Percentiles rank a stretch among this genome's conserved stretches.
These are phyloP conservation scores for Fusarium musae DNA, from an alignment of 2,329 filamentous ascomycete genomes.

Conservation along the genomic window DNA sequence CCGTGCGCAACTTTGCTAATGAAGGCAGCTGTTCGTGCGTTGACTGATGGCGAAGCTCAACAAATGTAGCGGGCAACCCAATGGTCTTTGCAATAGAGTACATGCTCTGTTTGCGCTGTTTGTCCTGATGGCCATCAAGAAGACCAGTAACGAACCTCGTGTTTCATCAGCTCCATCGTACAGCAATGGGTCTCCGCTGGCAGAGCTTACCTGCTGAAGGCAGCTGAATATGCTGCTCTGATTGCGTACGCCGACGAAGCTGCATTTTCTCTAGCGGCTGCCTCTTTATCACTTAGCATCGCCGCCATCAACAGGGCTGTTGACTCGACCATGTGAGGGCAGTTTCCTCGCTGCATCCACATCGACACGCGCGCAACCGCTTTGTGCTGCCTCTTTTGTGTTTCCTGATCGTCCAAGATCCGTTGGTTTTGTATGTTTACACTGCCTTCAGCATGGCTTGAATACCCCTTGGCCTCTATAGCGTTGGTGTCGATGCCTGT, in stretches of 20 bases:
- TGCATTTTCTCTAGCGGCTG: constrained; percentile 44
- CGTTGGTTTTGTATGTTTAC: not conserved
- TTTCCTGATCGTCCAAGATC: constrained; percentile 17
- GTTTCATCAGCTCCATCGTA: not conserved
- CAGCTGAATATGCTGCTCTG: constrained; percentile 76
- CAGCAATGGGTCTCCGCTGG: not conserved
- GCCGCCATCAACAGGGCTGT: constrained; percentile 79
- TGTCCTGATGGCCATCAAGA: constrained; percentile 77
- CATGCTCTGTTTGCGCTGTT: constrained; percentile 76
- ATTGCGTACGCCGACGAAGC: constrained; percentile 68
- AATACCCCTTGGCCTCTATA: not conserved
- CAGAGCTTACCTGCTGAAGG: constrained; percentile 74
- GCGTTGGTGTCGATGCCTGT: constrained; percentile 20
- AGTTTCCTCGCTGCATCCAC: constrained; percentile 78
- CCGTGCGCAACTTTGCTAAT: constrained; percentile 76
- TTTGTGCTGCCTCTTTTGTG: constrained; percentile 51
- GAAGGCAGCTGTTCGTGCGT: constrained; percentile 90
- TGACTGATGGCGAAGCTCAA: constrained; percentile 88
- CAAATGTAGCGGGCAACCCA: constrained; percentile 79
- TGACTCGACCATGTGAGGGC: constrained; percentile 83
- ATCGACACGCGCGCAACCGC: constrained; percentile 70
- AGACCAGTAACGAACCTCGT: constrained; percentile 82
- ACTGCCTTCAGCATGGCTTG: not conserved
- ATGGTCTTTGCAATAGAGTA: constrained; percentile 75
- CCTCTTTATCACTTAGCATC: constrained; percentile 69